Conservation (phyloP, 345 rosid species). For the Camelina laxa region DNA sequence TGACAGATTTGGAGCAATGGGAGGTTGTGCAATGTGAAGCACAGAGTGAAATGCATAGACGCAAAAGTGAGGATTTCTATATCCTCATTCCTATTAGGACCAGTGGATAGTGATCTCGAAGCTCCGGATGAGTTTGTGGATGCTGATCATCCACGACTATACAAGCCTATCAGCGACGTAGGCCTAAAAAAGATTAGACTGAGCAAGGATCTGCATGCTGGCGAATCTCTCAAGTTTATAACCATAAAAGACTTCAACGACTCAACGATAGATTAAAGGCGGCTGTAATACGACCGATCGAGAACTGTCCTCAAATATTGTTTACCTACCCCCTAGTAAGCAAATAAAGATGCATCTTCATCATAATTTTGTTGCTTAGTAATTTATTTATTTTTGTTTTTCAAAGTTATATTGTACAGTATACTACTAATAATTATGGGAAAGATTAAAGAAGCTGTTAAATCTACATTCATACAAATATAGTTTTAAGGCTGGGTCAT, state of each 20-base stretch:
- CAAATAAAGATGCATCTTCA: not conserved
- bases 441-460: no score
- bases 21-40: slow-evolving; percentile 60
- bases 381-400: no score
- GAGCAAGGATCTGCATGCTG: slow-evolving; percentile 22
- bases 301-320: not conserved
- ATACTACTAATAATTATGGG: no score
- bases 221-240: slow-evolving; percentile 24
- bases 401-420: no score
- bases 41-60: slow-evolving; percentile 68
- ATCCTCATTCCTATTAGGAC: slow-evolving; percentile 65
- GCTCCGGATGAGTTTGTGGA: slow-evolving; percentile 25
- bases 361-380: not conserved
- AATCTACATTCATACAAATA: no score
- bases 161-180: slow-evolving; percentile 17
- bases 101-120: slow-evolving; percentile 31
- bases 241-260: not conserved
- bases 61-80: slow-evolving; percentile 56
- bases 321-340: not conserved
- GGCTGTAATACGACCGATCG: not conserved
- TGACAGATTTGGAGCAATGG: slow-evolving; percentile 70
- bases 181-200: slow-evolving; percentile 14
- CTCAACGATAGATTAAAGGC: not conserved
- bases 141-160: slow-evolving; percentile 28
- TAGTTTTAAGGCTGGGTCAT: no score